Conservation (phyloP, 208 protist genomes). For the Trypanosoma mega region DNA sequence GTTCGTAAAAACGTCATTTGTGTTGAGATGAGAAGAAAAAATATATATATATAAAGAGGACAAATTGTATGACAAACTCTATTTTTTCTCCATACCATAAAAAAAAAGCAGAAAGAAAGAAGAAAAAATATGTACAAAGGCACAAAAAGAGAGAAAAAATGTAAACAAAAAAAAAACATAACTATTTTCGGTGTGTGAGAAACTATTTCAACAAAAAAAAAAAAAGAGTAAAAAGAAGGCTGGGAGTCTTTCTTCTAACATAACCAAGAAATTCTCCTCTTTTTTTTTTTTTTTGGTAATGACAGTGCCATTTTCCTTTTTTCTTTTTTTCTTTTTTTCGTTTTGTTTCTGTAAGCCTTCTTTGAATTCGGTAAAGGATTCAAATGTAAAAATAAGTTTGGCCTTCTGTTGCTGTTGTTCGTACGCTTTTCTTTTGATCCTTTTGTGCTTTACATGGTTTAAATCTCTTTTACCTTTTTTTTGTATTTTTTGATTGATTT, state of each 20-base stretch:
- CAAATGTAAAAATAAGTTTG: too few relatives aligned
- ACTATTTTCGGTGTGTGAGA: too few relatives aligned
- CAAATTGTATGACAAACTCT: not conserved
- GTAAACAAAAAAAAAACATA: conserved; percentile 12
- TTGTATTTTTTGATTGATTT: too few relatives aligned
- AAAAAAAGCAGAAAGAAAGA: not conserved
- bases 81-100: not conserved
- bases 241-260: too few relatives aligned
- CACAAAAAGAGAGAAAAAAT: conserved; percentile 4
- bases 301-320: conserved; percentile 1
- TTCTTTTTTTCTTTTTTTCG: conserved; percentile 1
- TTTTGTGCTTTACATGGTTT: too few relatives aligned
- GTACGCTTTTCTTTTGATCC: not conserved
- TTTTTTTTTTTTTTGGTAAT: conserved; percentile 4
- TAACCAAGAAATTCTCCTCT: conserved; percentile 11
- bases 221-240: too few relatives aligned
- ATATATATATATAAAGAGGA: not conserved
- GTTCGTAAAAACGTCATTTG: too few relatives aligned
- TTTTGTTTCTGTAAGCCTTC: conserved; percentile 2
- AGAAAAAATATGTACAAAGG: conserved; percentile 26
- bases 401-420: too few relatives aligned
- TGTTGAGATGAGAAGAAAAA: too few relatives aligned
- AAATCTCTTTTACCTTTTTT: too few relatives aligned
- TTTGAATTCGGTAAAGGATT: too few relatives aligned
- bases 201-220: too few relatives aligned